phyloP scores from a whole-genome alignment of 176 grass and related monocot species.

The Carex kokanica region DNA sequence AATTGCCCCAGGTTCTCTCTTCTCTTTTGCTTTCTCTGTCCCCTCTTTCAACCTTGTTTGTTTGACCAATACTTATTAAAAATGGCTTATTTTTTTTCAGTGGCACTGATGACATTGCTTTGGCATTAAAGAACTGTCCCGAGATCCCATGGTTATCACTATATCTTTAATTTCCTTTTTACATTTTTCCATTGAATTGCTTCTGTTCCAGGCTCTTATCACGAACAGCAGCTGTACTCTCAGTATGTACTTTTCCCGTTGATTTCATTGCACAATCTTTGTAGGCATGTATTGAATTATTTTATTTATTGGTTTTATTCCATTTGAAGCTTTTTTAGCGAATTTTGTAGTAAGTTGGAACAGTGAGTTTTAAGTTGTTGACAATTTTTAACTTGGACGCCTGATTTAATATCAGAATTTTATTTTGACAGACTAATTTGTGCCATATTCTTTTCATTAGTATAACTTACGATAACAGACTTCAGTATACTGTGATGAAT shows the following conservation, averaged over 20 bases:
- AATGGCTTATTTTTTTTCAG: slow-evolving; percentile 29
- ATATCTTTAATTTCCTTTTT: slow-evolving; percentile 48
- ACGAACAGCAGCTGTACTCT: neutral
- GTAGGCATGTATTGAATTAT: slow-evolving; percentile 11
- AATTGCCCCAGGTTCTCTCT: slow-evolving; percentile 80
- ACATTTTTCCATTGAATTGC: neutral
- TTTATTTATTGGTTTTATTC: slow-evolving; percentile 17
- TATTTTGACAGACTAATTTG: slow-evolving; percentile 1
- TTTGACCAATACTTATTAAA: slow-evolving; percentile 12
- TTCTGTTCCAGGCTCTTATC: neutral
- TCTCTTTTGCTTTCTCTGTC: neutral
- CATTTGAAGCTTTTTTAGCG: neutral
- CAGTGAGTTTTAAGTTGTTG: neutral
- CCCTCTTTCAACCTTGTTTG: neutral
- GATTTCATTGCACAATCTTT: neutral
- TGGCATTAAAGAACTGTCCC: slow-evolving; percentile 79
- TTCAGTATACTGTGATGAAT: neutral
- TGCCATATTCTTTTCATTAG: neutral
- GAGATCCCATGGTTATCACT: slow-evolving; percentile 87
- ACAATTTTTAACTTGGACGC: neutral
- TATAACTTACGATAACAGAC: neutral
- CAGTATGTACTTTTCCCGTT: neutral
- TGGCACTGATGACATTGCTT: slow-evolving; percentile 84
- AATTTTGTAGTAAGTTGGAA: neutral
- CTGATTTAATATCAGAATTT: neutral